Evolutionary conservation across 192 early-diverging fungal genomes (phyloP), one percentile per base, ranked within the genome.

Genomic region (Rhizophagus sp.): DNA sequence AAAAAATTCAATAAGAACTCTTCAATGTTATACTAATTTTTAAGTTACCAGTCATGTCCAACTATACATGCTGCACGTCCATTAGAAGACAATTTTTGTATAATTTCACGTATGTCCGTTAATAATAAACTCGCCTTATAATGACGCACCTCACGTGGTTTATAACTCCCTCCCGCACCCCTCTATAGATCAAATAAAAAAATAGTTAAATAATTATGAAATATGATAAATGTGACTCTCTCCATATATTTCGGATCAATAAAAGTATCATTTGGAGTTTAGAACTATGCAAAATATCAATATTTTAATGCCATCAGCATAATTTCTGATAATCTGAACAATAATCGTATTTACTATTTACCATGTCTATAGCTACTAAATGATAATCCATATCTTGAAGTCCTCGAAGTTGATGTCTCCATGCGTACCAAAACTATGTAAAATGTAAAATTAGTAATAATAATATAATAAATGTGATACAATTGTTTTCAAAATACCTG

Each of bases 281-380:
- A 30, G 30, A 30, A 30, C 30, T 30, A 30, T 30, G 30, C 30
- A 30, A 30, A 30, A 1, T 1, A 30, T 36, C 34, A 36, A 36
- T 36, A 36, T 4, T 36, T 4, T 36, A 4, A 36, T 36, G 4
- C 3, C 34, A 36, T 41, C 22, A 70, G 19, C 15, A 66, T 66
- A 12, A 8, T 66, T 24, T 6, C 4, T 12, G 10, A 66, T 30
- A 25, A 25, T 41, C 22, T 39, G 39, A 9, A 34, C 12, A 44
- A 44, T 10, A 19, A 22, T 36, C 30, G 9, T 4, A 36, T 36
- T 36, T 36, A 36, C 3, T 63, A 76, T 62, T 63, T 61, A 80
- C 79, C 79, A 81, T 81, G 25, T 81, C 80, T 47, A 81, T 57
- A 17, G 80, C 80, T 1, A 78, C 80, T 13, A 81, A 49, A 68